A percentile compares a stretch with the other conserved stretches of the same genome.
phyloP scores from a whole-genome alignment of 148 eudicot genomes.

The Nepenthes mirabilis region DNA sequence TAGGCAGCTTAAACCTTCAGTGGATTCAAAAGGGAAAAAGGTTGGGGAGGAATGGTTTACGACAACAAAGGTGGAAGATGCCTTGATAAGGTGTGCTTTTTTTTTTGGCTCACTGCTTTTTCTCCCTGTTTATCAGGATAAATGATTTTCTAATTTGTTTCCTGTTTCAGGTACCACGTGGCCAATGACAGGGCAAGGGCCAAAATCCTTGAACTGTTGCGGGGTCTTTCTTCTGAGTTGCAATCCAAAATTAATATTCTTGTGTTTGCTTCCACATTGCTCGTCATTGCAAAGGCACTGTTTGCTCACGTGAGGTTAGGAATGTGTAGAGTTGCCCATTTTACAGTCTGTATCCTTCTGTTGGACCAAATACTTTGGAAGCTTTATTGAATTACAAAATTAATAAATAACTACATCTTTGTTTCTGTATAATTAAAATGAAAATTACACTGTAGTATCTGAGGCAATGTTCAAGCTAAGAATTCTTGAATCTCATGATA shows the following conservation, averaged over 20 bases:
- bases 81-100: slow-evolving; percentile 52
- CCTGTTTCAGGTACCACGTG: slow-evolving; percentile 61
- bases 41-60: slow-evolving; percentile 99
- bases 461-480: no score
- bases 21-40: slow-evolving; percentile 86
- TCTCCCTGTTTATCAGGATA: background rate
- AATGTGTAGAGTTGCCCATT: background rate
- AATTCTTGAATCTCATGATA: no score
- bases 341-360: background rate
- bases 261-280: slow-evolving; percentile 86
- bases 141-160: slow-evolving; percentile 1
- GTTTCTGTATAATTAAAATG: no score
- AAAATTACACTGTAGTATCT: no score
- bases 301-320: slow-evolving; percentile 89
- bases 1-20: slow-evolving; percentile 66
- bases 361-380: no score
- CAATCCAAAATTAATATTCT: slow-evolving; percentile 70
- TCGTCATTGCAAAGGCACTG: slow-evolving; percentile 87
- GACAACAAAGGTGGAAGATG: slow-evolving; percentile 78
- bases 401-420: no score
- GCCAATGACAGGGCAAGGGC: slow-evolving; percentile 70
- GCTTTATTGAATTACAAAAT: no score
- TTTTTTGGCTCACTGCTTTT: background rate
- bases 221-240: slow-evolving; percentile 68
- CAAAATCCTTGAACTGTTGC: slow-evolving; percentile 67